Evolutionary conservation across 305 asterid species (phyloP).

Genomic region (Stenogyne calaminthoides): DNA sequence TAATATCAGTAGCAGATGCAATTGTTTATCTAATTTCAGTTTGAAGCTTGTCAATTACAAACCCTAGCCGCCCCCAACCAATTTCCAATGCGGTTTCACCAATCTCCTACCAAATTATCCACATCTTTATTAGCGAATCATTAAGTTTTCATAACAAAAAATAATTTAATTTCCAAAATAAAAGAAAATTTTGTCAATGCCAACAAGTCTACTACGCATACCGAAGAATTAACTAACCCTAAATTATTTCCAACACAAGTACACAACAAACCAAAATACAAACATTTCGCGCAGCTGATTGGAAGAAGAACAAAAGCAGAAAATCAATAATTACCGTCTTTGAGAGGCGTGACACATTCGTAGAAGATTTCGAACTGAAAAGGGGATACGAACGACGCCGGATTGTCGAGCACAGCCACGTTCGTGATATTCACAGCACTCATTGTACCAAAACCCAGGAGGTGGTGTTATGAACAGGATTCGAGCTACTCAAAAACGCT

Average conservation of each 20-base stretch:
- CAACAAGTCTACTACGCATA: background rate
- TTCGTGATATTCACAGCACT: slow-evolving; percentile 88
- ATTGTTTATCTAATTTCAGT: too few relatives aligned
- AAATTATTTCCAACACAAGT: slow-evolving; percentile 8
- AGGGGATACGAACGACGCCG: slow-evolving; percentile 76
- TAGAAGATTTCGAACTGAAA: slow-evolving; percentile 97
- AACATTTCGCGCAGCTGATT: background rate
- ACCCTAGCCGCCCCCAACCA: slow-evolving; percentile 33
- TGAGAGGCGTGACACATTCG: slow-evolving; percentile 82
- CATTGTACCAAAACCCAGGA: slow-evolving; percentile 44
- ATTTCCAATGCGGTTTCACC: background rate
- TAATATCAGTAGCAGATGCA: too few relatives aligned
- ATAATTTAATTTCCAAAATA: background rate
- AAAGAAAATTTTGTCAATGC: background rate
- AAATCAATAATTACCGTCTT: slow-evolving; percentile 57
- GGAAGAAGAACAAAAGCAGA: background rate
- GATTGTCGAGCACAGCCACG: slow-evolving; percentile 91
- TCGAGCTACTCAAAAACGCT: slow-evolving; percentile 22
- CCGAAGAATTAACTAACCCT: slow-evolving; percentile 35
- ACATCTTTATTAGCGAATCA: slow-evolving; percentile 28
- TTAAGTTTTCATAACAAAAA: background rate
- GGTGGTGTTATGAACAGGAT: background rate
- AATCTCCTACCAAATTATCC: slow-evolving; percentile 6
- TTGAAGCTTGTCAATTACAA: slow-evolving; percentile 13
- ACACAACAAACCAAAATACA: background rate